Conservation (phyloP, 768 basidiomycete genomes). For the Pulveroboletus sp. region DNA sequence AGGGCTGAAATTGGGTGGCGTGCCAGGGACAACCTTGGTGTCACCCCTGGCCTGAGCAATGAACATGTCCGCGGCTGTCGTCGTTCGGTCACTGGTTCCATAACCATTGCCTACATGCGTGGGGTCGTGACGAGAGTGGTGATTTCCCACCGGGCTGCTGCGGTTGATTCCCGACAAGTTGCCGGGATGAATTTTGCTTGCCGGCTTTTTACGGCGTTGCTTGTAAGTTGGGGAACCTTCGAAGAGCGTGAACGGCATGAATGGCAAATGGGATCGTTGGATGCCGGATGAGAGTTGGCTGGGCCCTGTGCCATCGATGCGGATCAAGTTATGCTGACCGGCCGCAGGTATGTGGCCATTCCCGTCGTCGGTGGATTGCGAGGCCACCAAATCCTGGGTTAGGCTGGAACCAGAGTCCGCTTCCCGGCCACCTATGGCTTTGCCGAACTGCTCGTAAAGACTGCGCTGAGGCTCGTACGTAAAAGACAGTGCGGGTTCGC, state of each 20-base stretch:
- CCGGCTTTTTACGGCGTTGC: constrained; percentile 74
- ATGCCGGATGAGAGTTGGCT: constrained; percentile 13
- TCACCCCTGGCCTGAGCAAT: constrained; percentile 57
- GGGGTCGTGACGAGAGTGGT: constrained; percentile 12
- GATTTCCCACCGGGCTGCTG: constrained; percentile 21
- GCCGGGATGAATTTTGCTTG: constrained; percentile 33
- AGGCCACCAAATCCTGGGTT: constrained; percentile 24
- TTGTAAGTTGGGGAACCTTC: constrained; percentile 88
- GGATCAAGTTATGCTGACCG: constrained; percentile 18
- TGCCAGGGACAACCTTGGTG: constrained; percentile 28
- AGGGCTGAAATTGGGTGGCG: constrained; percentile 19
- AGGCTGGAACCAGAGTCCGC: constrained; percentile 34
- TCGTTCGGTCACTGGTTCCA: constrained; percentile 26
- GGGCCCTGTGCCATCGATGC: constrained; percentile 24
- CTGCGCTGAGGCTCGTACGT: constrained; percentile 81
- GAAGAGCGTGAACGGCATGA: constrained; percentile 70
- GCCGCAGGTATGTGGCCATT: constrained; percentile 9
- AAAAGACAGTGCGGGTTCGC: constrained; percentile 88
- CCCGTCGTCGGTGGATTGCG: constrained; percentile 10
- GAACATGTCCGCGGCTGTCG: constrained; percentile 68
- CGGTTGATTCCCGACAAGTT: constrained; percentile 28
- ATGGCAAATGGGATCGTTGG: constrained; percentile 32
- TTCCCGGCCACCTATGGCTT: constrained; percentile 34
- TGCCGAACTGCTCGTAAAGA: constrained; percentile 85
- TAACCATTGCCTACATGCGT: constrained; percentile 25